Evolutionary conservation across 768 basidiomycete species (phyloP).

Genomic region (Suillus paluster): DNA sequence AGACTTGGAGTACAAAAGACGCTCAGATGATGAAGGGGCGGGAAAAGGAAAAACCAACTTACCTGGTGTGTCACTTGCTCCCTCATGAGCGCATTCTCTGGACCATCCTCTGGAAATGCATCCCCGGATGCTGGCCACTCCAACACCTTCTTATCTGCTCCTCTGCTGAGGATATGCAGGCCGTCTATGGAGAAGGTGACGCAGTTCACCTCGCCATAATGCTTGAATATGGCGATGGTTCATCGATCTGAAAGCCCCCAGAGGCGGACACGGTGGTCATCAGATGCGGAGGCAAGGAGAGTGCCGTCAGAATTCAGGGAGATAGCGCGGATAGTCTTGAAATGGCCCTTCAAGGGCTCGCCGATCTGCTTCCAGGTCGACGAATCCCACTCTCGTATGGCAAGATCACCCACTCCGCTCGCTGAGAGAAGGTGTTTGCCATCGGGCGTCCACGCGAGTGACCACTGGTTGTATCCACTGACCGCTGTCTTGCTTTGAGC

Average conservation of each 20-base stretch:
- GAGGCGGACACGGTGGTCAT: conserved; percentile 32
- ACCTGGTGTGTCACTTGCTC: neutral
- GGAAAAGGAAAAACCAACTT: neutral
- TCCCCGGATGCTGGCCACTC: neutral
- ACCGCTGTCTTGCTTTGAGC: neutral
- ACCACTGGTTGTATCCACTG: neutral
- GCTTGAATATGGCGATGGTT: neutral
- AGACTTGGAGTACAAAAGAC: neutral
- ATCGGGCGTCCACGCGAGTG: neutral
- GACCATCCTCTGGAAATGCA: neutral
- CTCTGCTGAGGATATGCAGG: neutral
- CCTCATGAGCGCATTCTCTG: neutral
- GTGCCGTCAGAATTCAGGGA: conserved; percentile 20
- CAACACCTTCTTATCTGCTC: neutral
- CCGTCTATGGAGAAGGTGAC: neutral
- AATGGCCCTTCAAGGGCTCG: neutral
- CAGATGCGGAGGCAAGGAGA: conserved; percentile 34
- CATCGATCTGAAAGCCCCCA: conserved; percentile 24
- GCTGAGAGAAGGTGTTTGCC: neutral
- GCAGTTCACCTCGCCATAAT: neutral
- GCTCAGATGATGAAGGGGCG: neutral
- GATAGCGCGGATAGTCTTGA: neutral
- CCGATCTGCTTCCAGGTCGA: neutral
- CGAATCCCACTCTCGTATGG: neutral
- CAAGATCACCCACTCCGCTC: neutral